Percentiles rank a stretch among this genome's conserved stretches.
These are phyloP conservation scores for Dryas integrifolia DNA, from an alignment of 331 rosid genomes.

Conservation along the genomic window DNA sequence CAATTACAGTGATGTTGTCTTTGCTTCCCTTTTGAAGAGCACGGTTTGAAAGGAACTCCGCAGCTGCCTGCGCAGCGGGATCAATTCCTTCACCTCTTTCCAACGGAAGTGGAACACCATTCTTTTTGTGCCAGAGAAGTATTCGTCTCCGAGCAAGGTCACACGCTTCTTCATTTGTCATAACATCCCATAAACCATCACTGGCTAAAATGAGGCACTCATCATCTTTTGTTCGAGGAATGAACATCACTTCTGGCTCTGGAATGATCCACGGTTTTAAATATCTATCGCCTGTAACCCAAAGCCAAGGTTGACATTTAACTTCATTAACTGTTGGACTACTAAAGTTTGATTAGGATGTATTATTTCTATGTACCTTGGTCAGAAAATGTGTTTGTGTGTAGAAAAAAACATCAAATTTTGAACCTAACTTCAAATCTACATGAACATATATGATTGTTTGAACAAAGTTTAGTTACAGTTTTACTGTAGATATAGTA, in stretches of 20 bases:
- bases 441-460: neutral
- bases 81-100: conserved; percentile 70
- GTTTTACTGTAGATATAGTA: neutral
- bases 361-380: neutral
- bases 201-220: conserved; percentile 89
- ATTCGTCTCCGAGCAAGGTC: conserved; percentile 74
- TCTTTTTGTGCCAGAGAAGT: conserved; percentile 82
- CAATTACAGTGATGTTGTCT: conserved; percentile 77
- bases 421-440: conserved; percentile 7
- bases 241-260: conserved; percentile 69
- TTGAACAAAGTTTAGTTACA: neutral
- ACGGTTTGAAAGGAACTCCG: conserved; percentile 68
- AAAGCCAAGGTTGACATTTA: conserved; percentile 6
- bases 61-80: conserved; percentile 93
- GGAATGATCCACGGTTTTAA: conserved; percentile 91
- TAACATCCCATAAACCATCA: conserved; percentile 91
- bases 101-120: conserved; percentile 43
- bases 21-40: conserved; percentile 87
- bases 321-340: neutral
- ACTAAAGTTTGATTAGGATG: neutral
- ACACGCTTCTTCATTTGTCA: conserved; percentile 80
- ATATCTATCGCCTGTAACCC: conserved; percentile 80
- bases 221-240: conserved; percentile 72
- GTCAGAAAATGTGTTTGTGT: neutral
- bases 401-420: neutral